Conservation (phyloP, 1,284 basidiomycete genomes). For the Trametes hirsuta region DNA sequence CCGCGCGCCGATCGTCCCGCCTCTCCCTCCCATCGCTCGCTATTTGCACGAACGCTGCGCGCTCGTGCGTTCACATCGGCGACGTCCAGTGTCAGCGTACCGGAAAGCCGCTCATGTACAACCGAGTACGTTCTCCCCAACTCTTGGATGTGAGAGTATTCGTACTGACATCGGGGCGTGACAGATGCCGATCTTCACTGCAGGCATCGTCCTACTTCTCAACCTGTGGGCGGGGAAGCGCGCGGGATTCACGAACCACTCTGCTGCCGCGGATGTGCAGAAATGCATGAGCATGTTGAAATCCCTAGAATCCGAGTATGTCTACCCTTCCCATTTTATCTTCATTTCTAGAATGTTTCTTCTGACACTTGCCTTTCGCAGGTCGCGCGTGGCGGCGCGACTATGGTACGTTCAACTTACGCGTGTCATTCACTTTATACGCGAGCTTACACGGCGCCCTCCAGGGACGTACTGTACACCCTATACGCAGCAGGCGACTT, state of each 20-base stretch:
- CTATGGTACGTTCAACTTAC: constrained; percentile 37
- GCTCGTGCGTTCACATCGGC: constrained; percentile 57
- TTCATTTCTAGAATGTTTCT: background rate
- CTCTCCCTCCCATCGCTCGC: constrained; percentile 57
- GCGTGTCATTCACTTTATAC: background rate
- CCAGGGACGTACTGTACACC: constrained; percentile 11
- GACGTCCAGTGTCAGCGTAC: constrained; percentile 41
- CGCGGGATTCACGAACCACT: constrained; percentile 54
- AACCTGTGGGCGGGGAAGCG: constrained; percentile 75
- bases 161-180: background rate
- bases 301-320: constrained; percentile 52
- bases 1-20: constrained; percentile 42
- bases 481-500: constrained; percentile 15
- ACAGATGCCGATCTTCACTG: constrained; percentile 56
- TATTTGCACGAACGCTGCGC: constrained; percentile 64
- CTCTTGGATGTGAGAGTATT: background rate
- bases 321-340: background rate
- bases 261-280: constrained; percentile 67
- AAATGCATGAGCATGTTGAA: constrained; percentile 68
- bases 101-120: constrained; percentile 22
- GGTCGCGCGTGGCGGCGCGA: constrained; percentile 52
- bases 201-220: constrained; percentile 72
- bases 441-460: background rate
- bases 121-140: constrained; percentile 22
- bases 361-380: constrained; percentile 19